Conservation (phyloP, 202 grass and related monocot species). For the Brachypodium distachyon region DNA sequence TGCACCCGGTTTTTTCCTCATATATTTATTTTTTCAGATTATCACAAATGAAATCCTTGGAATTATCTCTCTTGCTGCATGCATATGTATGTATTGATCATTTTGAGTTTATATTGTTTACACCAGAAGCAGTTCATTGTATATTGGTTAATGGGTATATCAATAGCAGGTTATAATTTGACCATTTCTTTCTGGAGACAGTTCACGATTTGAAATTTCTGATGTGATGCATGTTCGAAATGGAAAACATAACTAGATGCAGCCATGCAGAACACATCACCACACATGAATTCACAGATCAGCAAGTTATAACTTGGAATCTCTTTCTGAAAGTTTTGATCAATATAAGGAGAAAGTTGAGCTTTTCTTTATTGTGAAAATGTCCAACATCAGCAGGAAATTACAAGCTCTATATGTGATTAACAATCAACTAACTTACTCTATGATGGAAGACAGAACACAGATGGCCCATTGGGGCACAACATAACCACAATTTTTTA, state of each 20-base stretch:
- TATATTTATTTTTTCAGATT: not conserved
- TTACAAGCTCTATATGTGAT: not conserved
- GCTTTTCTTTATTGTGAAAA: too few species aligned
- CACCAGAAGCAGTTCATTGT: not conserved
- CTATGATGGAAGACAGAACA: not conserved
- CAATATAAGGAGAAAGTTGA: not conserved
- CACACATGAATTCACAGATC: not conserved
- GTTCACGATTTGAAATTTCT: not conserved
- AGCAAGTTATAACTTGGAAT: not conserved
- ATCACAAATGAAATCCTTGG: not conserved
- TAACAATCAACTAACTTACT: not conserved
- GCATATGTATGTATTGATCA: not conserved
- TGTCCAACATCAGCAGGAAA: not conserved
- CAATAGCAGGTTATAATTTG: not conserved
- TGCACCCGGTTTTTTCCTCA: not conserved
- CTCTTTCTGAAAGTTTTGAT: not conserved
- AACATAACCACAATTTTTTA: not conserved
- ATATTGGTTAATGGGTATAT: not conserved
- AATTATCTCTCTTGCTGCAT: not conserved
- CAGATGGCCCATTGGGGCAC: conserved; percentile 31
- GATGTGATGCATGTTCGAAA: not conserved
- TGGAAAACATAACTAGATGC: not conserved
- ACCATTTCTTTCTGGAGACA: not conserved
- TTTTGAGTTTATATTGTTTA: not conserved
- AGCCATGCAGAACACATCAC: too few species aligned